These are phyloP conservation scores for Podospora anserina DNA, from an alignment of 495 filamentous ascomycete genomes.

Conservation along the genomic window DNA sequence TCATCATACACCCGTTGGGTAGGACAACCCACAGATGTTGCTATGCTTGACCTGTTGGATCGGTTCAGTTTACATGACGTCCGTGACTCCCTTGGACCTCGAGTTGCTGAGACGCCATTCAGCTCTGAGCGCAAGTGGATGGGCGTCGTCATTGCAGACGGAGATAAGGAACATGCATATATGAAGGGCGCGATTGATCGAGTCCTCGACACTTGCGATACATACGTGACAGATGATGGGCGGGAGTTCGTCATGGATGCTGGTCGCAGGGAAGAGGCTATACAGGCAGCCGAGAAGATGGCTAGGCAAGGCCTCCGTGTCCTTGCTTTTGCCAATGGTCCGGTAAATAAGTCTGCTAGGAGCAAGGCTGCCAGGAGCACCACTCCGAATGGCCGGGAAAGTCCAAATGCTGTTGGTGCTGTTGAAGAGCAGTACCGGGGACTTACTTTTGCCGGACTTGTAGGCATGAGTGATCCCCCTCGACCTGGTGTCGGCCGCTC, in stretches of 20 bases:
- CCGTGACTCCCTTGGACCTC: constrained; percentile 73
- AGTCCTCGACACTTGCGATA: constrained; percentile 81
- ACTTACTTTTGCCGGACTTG: constrained; percentile 83
- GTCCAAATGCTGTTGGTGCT: constrained; percentile 38
- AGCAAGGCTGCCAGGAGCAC: constrained; percentile 30
- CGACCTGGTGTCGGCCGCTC: constrained; percentile 82
- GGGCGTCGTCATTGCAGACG: constrained; percentile 74
- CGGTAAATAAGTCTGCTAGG: constrained; percentile 39
- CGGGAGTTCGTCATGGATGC: constrained; percentile 85
- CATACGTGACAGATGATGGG: constrained; percentile 82
- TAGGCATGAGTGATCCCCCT: constrained; percentile 97
- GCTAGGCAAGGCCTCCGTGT: constrained; percentile 88
- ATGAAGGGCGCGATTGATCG: constrained; percentile 93
- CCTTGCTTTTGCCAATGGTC: constrained; percentile 85
- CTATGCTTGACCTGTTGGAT: constrained; percentile 88
- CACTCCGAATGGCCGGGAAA: constrained; percentile 32
- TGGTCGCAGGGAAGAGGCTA: constrained; percentile 64
- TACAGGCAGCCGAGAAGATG: constrained; percentile 84
- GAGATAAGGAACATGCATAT: constrained; percentile 71
- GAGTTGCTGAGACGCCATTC: constrained; percentile 83
- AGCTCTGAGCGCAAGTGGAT: constrained; percentile 99
- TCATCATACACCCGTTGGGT: constrained; percentile 82
- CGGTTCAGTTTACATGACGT: constrained; percentile 86
- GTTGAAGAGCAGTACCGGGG: constrained; percentile 75
- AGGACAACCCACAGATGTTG: constrained; percentile 95